Base-by-base conservation (phyloP, 495 filamentous ascomycete species). In the Penicillium antarcticum region DNA sequence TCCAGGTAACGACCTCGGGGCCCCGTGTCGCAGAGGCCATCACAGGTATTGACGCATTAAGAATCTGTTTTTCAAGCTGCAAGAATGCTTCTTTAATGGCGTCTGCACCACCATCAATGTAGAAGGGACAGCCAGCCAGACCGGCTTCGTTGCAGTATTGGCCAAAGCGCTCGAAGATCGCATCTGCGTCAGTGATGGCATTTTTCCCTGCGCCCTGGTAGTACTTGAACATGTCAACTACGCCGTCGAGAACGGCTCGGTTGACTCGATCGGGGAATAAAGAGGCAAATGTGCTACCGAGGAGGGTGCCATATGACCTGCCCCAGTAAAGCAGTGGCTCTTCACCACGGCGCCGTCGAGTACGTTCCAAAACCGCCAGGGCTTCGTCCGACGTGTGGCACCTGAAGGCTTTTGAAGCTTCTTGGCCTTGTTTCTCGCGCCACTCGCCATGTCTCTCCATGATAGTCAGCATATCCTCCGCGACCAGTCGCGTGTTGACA, bases 231-330 rank as follows among this genome's bases (percentile, higher is more conserved):
- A 68, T 73, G 53, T 89, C 61, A 13, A 78, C 77, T 7, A 83
- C 80, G 2, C 72, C 80, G 45, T 84, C 80, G 5, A 84, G 65
- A 3, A 82, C 60, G 21, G 71, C 57, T 7, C 80, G 72, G 4
- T 62, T 58, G 12, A 83, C 61, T 23, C 78, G 74, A 40, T 80
- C 67, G 0, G 80, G 80, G 29, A 71, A 78, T 58, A 83, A 75
- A 1, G 77, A 69, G 2, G 78, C 76, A 52, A 81, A 80, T 2
- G 74, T 79, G 1, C 81, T 71, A 0, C 84, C 85, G 4, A 88
- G 77, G 4, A 84, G 65, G 1, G 84, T 86, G 3, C 86, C 86
- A 56, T 88, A 88, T n/a, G 80, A 85, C 13, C 86, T 78, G 9
- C 86, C 79, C 72, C 85, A 86, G 41, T 81, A 86, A 5, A 80